Evolutionary conservation across 306 rosid genomes (phyloP), one percentile per base, ranked within the genome.

Genomic region (Trifolium dubium): DNA sequence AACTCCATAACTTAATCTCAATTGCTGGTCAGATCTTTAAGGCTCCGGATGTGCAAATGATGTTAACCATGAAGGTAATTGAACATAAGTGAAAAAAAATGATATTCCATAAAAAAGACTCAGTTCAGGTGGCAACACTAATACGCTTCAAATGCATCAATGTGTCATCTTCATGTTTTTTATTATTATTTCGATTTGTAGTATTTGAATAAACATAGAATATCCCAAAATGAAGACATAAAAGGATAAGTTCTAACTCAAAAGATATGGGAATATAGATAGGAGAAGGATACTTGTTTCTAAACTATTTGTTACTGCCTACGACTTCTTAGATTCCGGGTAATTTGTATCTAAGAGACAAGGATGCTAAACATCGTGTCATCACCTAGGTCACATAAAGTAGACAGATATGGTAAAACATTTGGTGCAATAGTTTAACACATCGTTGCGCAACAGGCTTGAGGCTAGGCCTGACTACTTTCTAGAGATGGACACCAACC

Each of bases 401-500:
- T 81, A 41, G 63, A 18, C 14, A 63, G 44, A 58, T 50, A 55
- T 37, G 72, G 64, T 58, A 72, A 64, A 81, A 12, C n/a, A 65
- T 69, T 72, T 49, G 43, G 44, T 35, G 47, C 67, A 74, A 73
- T 18, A 55, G 80, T 67, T 72, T 51, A 64, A 35, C 46, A 64
- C 34, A 0, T 23, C 23, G 44, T 50, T 30, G 30, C 49, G 73
- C 77, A 70, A 47, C 62, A 63, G 64, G 67, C 29, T 51, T 66
- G 46, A 72, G 68, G 67, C 49, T 31, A 63, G 14, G 75, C 72
- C 64, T 49, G 66, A 32, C 65, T 54, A 76, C 51, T 58, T 63
- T 70, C 64, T 43, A 75, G 15, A 54, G 39, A 72, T 50, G 62
- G 64, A 54, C 47, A 35, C 68, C 74, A 40, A 74, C 34, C 80